Conservation (phyloP, 164 flowering plant genomes). For the Warburgia ugandensis region DNA sequence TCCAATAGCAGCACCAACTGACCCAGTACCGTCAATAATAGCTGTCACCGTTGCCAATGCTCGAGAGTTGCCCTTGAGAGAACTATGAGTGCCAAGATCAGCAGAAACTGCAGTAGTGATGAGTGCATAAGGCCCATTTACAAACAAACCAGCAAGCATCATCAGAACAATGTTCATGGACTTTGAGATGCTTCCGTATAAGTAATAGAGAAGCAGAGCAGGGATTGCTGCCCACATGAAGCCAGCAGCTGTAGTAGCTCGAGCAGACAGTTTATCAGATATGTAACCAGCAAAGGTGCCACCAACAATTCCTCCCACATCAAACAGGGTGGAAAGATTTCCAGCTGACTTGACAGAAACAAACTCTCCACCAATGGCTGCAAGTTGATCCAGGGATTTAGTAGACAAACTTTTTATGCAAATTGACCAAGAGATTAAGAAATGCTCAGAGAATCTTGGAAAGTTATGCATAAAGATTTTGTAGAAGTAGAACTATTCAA, state of each 20-base stretch:
- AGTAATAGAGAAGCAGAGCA: conserved; percentile 48
- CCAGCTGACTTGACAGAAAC: conserved; percentile 83
- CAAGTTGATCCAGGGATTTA: conserved; percentile 4
- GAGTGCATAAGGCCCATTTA: conserved; percentile 91
- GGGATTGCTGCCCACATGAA: conserved; percentile 77
- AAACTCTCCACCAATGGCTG: conserved; percentile 81
- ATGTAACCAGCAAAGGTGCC: conserved; percentile 85
- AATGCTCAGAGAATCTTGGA: too few species aligned
- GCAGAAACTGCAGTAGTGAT: conserved; percentile 97
- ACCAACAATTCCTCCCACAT: conserved; percentile 88
- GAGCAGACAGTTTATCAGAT: conserved; percentile 72
- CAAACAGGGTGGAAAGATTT: conserved; percentile 85
- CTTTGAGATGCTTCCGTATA: conserved; percentile 51
- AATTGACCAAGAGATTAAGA: background rate
- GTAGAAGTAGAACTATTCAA: too few species aligned
- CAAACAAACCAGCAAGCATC: conserved; percentile 78
- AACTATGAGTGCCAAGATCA: conserved; percentile 85
- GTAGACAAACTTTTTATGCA: background rate
- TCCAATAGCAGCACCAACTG: conserved; percentile 82
- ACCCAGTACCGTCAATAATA: conserved; percentile 94
- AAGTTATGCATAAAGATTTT: too few species aligned
- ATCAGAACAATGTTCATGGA: conserved; percentile 53
- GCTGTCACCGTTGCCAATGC: conserved; percentile 95
- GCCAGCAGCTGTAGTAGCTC: conserved; percentile 78
- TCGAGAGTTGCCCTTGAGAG: conserved; percentile 70